Evolutionary conservation across 805 yeast genomes (phyloP).

Genomic region (Tetrapisispora arboricola): DNA sequence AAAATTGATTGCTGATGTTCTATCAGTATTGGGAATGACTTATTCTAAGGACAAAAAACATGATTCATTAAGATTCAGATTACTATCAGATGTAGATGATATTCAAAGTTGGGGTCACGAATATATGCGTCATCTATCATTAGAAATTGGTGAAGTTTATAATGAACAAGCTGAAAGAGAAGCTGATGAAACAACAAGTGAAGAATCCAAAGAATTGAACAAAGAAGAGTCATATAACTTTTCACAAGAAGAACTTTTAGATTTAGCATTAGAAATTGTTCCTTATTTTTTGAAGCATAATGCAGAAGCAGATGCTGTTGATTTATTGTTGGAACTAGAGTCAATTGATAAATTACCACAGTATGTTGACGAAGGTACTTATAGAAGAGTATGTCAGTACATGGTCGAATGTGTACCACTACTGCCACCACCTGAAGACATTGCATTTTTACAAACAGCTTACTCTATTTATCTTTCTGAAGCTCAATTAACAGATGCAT

Average conservation of each 20-base stretch:
- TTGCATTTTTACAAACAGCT: conserved; percentile 78
- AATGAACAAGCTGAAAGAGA: conserved; percentile 40
- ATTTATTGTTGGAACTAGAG: conserved; percentile 82
- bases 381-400: conserved; percentile 81
- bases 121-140: conserved; percentile 88
- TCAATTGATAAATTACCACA: conserved; percentile 71
- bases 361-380: conserved; percentile 77
- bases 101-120: conserved; percentile 96
- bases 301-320: conserved; percentile 98
- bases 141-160: conserved; percentile 87
- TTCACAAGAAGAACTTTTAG: conserved; percentile 38
- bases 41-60: conserved; percentile 71
- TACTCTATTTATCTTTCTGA: conserved; percentile 72
- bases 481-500: conserved; percentile 77
- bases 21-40: conserved; percentile 93
- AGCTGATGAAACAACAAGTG: conserved; percentile 12
- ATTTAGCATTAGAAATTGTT: conserved; percentile 64
- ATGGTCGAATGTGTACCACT: conserved; percentile 95
- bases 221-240: conserved; percentile 15
- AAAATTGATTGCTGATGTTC: conserved; percentile 66
- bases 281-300: conserved; percentile 89
- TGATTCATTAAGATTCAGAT: conserved; percentile 72
- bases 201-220: conserved; percentile 6
- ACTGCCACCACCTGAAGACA: conserved; percentile 90
- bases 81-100: conserved; percentile 45